phyloP scores from a whole-genome alignment of 805 yeast species.

The Cephaloascus albidus region DNA sequence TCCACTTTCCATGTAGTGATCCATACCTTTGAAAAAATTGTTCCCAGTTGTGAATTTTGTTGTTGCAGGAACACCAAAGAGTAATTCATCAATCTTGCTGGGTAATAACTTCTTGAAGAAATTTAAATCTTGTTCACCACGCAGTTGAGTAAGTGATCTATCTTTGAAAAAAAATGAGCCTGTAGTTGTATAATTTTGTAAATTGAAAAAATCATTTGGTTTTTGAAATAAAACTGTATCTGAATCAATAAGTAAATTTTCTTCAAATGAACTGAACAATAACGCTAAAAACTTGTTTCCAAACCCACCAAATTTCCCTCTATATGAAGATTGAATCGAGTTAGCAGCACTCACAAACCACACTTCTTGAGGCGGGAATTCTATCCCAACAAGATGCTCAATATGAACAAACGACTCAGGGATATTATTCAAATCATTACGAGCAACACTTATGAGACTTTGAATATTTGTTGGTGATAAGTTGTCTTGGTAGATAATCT shows the following conservation, averaged over 20 bases:
- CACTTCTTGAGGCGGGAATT: slow-evolving; percentile 16
- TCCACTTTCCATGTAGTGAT: slow-evolving; percentile 10
- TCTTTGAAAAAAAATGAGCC: slow-evolving; percentile 11
- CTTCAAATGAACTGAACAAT: slow-evolving; percentile 23
- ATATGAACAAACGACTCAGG: background rate
- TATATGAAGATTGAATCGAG: slow-evolving; percentile 10
- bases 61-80: slow-evolving; percentile 17
- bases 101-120: slow-evolving; percentile 8
- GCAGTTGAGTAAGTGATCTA: slow-evolving; percentile 5
- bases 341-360: slow-evolving; percentile 20
- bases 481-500: slow-evolving; percentile 8
- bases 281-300: slow-evolving; percentile 25
- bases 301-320: slow-evolving; percentile 18
- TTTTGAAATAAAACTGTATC: slow-evolving; percentile 22
- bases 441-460: background rate
- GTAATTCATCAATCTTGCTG: background rate
- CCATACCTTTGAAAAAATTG: slow-evolving; percentile 16
- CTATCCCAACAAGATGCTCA: background rate
- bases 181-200: slow-evolving; percentile 5
- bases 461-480: background rate
- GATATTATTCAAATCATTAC: background rate
- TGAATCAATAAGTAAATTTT: slow-evolving; percentile 29
- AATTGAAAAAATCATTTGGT: slow-evolving; percentile 9
- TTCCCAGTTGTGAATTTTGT: slow-evolving; percentile 15
- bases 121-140: slow-evolving; percentile 4